Evolutionary conservation across 78 protist genomes (phyloP), one percentile per base, ranked within the genome.

Genomic region (Cavenderia fasciculata): DNA sequence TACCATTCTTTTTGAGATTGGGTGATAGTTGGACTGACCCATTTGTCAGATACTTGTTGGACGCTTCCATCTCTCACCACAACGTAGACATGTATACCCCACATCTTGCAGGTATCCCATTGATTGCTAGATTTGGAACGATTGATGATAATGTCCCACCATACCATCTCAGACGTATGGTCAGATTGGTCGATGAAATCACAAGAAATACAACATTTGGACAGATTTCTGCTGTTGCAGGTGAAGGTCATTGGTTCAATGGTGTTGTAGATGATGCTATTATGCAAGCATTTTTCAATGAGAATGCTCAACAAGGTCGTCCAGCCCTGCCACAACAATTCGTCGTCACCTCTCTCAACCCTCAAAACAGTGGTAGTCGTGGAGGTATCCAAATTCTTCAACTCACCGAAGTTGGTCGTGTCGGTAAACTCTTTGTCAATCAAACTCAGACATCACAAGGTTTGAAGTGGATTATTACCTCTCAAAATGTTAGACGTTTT

Each of bases 131-230:
- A 43, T 54, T 59, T 41, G 92, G 84, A 14, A 11, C 51, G 1
- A 61, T 52, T n/a, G 92, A 86, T 59, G 59, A 65, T n/a, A 86
- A 86, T 46, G 92, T 86, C 3, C 92, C 92, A 54, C 92, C 92
- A 0, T 59, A 21, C n/a, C 92, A 86, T 86, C 3, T 59, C 0
- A 36, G 73, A 29, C 31, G 92, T 11, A 59, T 86, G 74, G 33
- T 29, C 1, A 56, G 90, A 44, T 27, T 82, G 4, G 65, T 56
- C 14, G 73, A 71, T 59, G 68, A 71, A 49, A 36, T 86, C 19
- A 86, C 44, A 5, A 75, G 65, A n/a, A 71, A 86, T 34, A 21
- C 31, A 19, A 40, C 59, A 0, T 16, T 21, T 18, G 84, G 85
- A 14, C 10, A 40, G 8, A 56, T 86, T 16, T 41, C 62, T 21